Evolutionary conservation across 1,139 yeast genomes (phyloP), one percentile per base, ranked within the genome.

Genomic region (Zhuliangozyma blackwelliae): DNA sequence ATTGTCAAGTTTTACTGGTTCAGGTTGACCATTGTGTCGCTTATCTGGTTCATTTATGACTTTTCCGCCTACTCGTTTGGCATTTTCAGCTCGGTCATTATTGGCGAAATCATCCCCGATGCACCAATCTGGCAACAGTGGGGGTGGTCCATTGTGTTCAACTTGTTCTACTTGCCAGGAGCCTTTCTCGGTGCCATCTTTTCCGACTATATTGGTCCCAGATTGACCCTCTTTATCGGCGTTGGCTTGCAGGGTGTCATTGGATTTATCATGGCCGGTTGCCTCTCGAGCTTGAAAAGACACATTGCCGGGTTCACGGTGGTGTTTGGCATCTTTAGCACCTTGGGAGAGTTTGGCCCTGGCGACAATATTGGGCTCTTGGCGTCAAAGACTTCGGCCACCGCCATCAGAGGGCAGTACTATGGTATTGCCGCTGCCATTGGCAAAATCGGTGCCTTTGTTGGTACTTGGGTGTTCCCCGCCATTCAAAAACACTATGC

Each of bases 141-240:
- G 64, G 97, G 97, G 36, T 90, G 97, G 97, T 86, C 84, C 58
- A 85, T 86, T 43, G 92, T 90, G 5, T 75, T 90, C 52, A 88
- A 87, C 61, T 68, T 86, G 53, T 90, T 90, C 60, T 89, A 90
- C 60, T 65, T 90, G 29, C 97, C 97, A 10, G 97, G 97, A 47
- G 75, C 96, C 2, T 75, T 88, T 55, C 57, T 83, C 19, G 97
- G 97, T 54, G 96, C 95, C 9, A 55, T 75, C 36, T 65, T 78
- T 30, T 75, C 95, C n/a, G 97, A 90, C 62, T 85, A 79, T 61
- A 55, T 87, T 41, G 97, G 97, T 12, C 96, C 97, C 37, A 77
- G 96, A 60, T 61, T 84, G 44, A 83, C 96, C 10, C 66, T 88
- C 36, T 74, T 72, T 25, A 41, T 70, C 42, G 97, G 97, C 51